Conservation (phyloP, 768 basidiomycete species). For the Pholiota molesta region DNA sequence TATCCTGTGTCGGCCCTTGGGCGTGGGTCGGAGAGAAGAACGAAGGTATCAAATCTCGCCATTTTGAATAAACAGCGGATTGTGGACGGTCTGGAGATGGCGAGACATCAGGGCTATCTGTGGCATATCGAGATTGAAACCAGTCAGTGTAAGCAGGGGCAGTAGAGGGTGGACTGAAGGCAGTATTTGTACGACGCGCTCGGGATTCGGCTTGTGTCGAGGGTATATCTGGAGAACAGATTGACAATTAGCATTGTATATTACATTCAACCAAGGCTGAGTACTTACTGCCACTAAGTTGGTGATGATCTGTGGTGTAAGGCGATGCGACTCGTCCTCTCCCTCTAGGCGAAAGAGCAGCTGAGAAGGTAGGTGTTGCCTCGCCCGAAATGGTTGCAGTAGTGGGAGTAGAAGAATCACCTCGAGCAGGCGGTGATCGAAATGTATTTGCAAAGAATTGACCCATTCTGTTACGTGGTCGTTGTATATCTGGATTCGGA, state of each 20-base stretch:
- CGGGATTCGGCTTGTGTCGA: conserved; percentile 4
- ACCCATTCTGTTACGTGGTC: conserved; percentile 41
- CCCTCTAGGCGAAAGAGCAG: not conserved
- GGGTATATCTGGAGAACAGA: not conserved
- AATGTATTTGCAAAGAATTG: conserved; percentile 59
- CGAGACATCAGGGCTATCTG: conserved; percentile 22
- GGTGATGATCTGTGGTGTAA: not conserved
- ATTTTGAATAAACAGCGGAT: conserved; percentile 34
- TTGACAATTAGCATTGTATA: not conserved
- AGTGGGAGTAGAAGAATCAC: conserved; percentile 38
- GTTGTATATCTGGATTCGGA: conserved; percentile 26
- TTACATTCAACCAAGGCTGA: not conserved
- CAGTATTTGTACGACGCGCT: conserved; percentile 20
- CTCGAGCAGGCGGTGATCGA: conserved; percentile 44
- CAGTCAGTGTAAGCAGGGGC: conserved; percentile 22
- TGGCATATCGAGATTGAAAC: conserved; percentile 19
- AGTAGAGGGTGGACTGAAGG: conserved; percentile 29
- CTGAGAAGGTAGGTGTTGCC: conserved; percentile 1
- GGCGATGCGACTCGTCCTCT: not conserved
- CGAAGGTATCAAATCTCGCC: conserved; percentile 52
- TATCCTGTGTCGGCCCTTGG: conserved; percentile 7
- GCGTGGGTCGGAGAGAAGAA: conserved; percentile 42
- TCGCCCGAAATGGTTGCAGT: conserved; percentile 20
- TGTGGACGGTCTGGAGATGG: conserved; percentile 22
- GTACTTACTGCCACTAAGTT: not conserved